phyloP scores from a whole-genome alignment of 768 basidiomycete genomes.

The Boletellus emodensis region DNA sequence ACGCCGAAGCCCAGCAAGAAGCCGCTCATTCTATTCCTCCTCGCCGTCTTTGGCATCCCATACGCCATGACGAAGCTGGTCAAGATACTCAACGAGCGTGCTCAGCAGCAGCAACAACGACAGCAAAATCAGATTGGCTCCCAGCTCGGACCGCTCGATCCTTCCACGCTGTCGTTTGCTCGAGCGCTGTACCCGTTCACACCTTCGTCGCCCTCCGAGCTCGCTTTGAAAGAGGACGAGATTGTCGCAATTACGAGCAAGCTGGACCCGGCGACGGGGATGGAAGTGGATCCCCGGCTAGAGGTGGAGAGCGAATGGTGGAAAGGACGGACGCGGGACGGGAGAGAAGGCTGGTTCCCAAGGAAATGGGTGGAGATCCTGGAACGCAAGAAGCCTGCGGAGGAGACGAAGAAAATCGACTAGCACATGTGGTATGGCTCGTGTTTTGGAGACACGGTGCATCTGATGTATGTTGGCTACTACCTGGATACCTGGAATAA shows the following conservation, averaged over 20 bases:
- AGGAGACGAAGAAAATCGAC: constrained; percentile 40
- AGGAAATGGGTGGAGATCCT: constrained; percentile 80
- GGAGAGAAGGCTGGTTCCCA: constrained; percentile 94
- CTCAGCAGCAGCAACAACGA: constrained; percentile 45
- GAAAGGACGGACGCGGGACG: constrained; percentile 90
- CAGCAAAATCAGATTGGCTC: constrained; percentile 36
- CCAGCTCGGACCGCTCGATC: constrained; percentile 60
- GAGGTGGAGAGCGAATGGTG: constrained; percentile 79
- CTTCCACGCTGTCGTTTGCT: constrained; percentile 77
- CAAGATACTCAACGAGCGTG: constrained; percentile 65
- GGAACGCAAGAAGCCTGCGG: constrained; percentile 39
- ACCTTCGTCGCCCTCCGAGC: constrained; percentile 70
- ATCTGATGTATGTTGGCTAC: background rate
- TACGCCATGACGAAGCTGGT: constrained; percentile 92
- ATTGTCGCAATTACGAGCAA: constrained; percentile 90
- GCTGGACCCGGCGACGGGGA: constrained; percentile 63
- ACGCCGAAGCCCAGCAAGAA: constrained; percentile 74
- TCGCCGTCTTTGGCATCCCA: constrained; percentile 90
- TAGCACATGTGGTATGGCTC: constrained; percentile 13
- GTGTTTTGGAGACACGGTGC: too few species aligned
- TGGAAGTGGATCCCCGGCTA: constrained; percentile 63
- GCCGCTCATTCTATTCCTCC: constrained; percentile 88
- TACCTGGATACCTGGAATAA: too few species aligned
- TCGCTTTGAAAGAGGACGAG: constrained; percentile 81
- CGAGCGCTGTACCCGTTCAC: constrained; percentile 77